phyloP scores from a whole-genome alignment of 192 early-diverging fungal species.

The Coemansia sp. region DNA sequence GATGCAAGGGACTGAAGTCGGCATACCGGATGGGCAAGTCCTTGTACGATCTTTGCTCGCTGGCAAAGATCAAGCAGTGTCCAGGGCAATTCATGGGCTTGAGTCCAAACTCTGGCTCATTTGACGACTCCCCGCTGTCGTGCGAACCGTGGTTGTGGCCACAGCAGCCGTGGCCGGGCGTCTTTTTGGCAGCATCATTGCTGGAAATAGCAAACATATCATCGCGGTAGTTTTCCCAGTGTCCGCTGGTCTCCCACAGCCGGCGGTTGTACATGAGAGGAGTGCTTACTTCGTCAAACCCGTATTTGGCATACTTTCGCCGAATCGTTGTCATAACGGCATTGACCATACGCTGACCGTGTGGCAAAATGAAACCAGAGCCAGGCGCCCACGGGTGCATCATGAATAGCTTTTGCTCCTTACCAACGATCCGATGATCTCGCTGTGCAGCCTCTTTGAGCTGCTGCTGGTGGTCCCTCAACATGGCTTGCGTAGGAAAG shows the following conservation, averaged over 20 bases:
- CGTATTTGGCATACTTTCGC: conserved; percentile 72
- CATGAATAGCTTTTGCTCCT: conserved; percentile 72
- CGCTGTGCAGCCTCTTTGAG: conserved; percentile 59
- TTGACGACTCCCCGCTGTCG: conserved; percentile 19
- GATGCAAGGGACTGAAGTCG: conserved; percentile 92
- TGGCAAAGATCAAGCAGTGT: conserved; percentile 90
- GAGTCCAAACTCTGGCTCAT: conserved; percentile 75
- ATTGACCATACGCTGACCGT: conserved; percentile 81
- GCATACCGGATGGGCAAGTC: conserved; percentile 89
- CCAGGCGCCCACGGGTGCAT: conserved; percentile 70
- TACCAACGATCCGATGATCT: conserved; percentile 72
- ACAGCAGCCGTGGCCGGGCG: conserved; percentile 27
- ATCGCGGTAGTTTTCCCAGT: conserved; percentile 96
- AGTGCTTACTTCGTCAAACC: conserved; percentile 88
- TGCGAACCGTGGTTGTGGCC: conserved; percentile 20
- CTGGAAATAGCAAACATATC: conserved; percentile 81
- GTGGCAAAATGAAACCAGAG: conserved; percentile 76
- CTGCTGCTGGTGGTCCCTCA: conserved; percentile 59
- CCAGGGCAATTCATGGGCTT: conserved; percentile 99
- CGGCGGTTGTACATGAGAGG: conserved; percentile 92
- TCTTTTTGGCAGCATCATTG: conserved; percentile 1
- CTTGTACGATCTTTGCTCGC: conserved; percentile 76
- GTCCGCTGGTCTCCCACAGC: conserved; percentile 91
- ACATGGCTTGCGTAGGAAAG: conserved; percentile 59
- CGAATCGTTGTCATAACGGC: conserved; percentile 75